Conservation (phyloP, 768 basidiomycete species). For the Exidia glandulosa region DNA sequence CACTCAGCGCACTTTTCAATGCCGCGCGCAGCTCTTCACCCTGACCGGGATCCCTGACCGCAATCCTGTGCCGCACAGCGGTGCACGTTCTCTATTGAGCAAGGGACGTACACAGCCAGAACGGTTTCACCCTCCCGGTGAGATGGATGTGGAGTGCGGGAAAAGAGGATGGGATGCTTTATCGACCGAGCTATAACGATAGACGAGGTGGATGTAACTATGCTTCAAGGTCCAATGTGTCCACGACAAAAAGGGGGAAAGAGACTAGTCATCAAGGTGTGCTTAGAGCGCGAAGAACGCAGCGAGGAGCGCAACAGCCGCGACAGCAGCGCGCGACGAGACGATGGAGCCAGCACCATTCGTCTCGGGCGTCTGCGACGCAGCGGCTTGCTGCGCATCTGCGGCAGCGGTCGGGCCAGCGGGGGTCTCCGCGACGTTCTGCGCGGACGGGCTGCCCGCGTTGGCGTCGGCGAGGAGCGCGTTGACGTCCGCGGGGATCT, state of each 20-base stretch:
- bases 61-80: background rate
- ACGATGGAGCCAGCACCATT: constrained; percentile 38
- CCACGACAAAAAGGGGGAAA: background rate
- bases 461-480: constrained; percentile 1
- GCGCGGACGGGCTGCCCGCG: background rate
- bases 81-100: background rate
- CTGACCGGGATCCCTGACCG: too few relatives aligned
- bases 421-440: background rate
- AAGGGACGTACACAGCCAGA: background rate
- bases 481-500: constrained; percentile 1
- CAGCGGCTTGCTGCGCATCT: background rate
- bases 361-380: constrained; percentile 10
- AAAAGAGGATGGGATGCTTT: background rate
- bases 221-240: background rate
- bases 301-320: constrained; percentile 38
- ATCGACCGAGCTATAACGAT: background rate
- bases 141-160: background rate
- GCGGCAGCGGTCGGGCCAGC: too few relatives aligned
- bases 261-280: background rate
- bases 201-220: background rate
- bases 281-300: constrained; percentile 30
- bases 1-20: too few relatives aligned
- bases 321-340: constrained; percentile 40
- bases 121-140: background rate
- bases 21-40: too few relatives aligned